Percentiles rank a stretch among this genome's conserved stretches.
Evolutionary conservation across 345 rosid species (phyloP).

Genomic region (Erysimum cheiranthoides): DNA sequence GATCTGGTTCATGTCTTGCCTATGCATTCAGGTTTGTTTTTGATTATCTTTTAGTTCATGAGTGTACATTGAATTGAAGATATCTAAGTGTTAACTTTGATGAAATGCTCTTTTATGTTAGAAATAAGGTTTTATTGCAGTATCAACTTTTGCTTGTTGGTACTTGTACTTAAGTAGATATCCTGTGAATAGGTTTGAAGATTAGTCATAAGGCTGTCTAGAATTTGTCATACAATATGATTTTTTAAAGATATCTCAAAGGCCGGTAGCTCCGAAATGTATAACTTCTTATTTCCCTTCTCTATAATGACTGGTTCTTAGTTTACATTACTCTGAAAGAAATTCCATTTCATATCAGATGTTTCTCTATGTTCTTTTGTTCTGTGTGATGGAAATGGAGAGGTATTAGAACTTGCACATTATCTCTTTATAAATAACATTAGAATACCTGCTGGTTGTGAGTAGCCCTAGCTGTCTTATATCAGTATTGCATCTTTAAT

Average conservation of each 20-base stretch:
- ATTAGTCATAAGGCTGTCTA: not conserved
- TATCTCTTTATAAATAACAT: not conserved
- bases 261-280: slow-evolving; percentile 7
- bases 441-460: slow-evolving; percentile 3
- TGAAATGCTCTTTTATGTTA: not conserved
- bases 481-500: slow-evolving; percentile 22
- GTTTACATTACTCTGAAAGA: slow-evolving; percentile 8
- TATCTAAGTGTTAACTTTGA: slow-evolving; percentile 2
- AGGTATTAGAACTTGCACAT: not conserved
- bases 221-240: not conserved
- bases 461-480: not conserved
- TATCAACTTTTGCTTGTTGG: not conserved
- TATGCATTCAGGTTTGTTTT: slow-evolving; percentile 83
- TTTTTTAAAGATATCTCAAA: slow-evolving; percentile 18
- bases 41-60: not conserved
- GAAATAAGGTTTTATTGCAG: not conserved
- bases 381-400: not conserved
- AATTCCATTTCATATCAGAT: not conserved
- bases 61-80: slow-evolving; percentile 5
- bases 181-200: not conserved
- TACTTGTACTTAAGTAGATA: not conserved
- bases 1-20: slow-evolving; percentile 77
- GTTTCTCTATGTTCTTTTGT: slow-evolving; percentile 5
- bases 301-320: not conserved
- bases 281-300: not conserved